phyloP scores from a whole-genome alignment of 192 early-diverging fungal genomes.

The Mortierella alpina region DNA sequence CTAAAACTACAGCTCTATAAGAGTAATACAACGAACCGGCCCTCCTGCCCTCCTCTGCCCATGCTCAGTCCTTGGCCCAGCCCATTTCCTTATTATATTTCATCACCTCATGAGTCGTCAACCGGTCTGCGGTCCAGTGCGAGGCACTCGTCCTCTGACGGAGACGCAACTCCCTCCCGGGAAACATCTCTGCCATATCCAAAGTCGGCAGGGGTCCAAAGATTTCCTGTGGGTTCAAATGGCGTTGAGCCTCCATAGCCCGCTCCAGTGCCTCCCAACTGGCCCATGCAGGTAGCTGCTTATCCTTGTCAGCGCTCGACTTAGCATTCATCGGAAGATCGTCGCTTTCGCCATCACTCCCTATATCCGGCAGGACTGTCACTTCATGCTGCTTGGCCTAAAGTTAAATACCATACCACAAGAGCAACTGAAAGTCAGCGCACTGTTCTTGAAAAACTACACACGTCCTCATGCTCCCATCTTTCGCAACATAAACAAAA shows the following conservation, averaged over 20 bases:
- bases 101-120: conserved; percentile 29
- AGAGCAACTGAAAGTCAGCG: not conserved
- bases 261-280: conserved; percentile 28
- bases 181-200: conserved; percentile 37
- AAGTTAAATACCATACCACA: not conserved
- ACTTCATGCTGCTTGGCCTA: conserved; percentile 7
- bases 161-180: not conserved
- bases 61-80: conserved; percentile 20
- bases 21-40: too few relatives aligned
- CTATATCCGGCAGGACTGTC: conserved; percentile 32
- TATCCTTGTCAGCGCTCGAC: not conserved
- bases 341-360: conserved; percentile 8
- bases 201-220: conserved; percentile 33
- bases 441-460: not conserved
- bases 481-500: not conserved
- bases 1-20: too few relatives aligned
- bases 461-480: not conserved
- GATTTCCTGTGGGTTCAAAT: conserved; percentile 36
- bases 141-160: conserved; percentile 27
- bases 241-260: conserved; percentile 14
- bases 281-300: conserved; percentile 21
- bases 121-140: conserved; percentile 34
- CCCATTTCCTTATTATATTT: conserved; percentile 50
- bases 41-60: too few relatives aligned
- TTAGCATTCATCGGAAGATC: not conserved